Percentiles rank a stretch among this genome's conserved stretches.
Evolutionary conservation across 2,329 filamentous ascomycete genomes (phyloP).

Genomic region (Cladosporium sp.): DNA sequence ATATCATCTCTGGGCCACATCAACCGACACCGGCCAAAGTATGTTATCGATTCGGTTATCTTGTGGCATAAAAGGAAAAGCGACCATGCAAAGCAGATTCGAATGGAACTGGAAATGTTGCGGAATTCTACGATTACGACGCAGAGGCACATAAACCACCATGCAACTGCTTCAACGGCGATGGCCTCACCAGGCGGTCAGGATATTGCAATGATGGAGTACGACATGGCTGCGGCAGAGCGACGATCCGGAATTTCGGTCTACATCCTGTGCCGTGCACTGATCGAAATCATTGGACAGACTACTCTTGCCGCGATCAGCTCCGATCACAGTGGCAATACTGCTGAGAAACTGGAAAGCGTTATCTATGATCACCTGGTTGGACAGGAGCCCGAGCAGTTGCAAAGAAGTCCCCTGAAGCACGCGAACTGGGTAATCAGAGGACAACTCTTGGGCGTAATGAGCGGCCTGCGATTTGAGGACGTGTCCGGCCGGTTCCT

Average conservation of each 20-base stretch:
- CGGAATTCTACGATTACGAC: conserved; percentile 22
- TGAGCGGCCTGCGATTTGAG: conserved; percentile 88
- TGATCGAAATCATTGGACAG: conserved; percentile 91
- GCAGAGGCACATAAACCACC: conserved; percentile 15
- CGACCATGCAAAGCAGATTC: conserved; percentile 61
- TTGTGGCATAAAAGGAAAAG: conserved; percentile 96
- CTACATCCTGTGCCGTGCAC: conserved; percentile 87
- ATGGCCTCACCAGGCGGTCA: conserved; percentile 21
- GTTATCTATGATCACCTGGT: conserved; percentile 91
- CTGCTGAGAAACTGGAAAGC: conserved; percentile 88
- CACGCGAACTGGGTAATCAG: conserved; percentile 96
- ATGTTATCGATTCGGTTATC: conserved; percentile 95
- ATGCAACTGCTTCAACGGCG: conserved; percentile 14
- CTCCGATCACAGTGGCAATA: conserved; percentile 62
- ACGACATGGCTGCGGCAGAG: conserved; percentile 48
- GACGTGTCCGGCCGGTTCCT: conserved; percentile 81
- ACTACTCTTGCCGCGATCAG: conserved; percentile 73
- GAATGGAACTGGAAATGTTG: conserved; percentile 26
- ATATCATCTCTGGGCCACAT: conserved; percentile 93
- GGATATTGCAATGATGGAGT: conserved; percentile 26
- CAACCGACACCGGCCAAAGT: conserved; percentile 87
- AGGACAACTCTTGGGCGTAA: conserved; percentile 85
- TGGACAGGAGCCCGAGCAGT: conserved; percentile 12
- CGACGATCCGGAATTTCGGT: conserved; percentile 90
- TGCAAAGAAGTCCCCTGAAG: conserved; percentile 40